Conservation (phyloP, 768 basidiomycete genomes). For the Leccinum uliginosum region DNA sequence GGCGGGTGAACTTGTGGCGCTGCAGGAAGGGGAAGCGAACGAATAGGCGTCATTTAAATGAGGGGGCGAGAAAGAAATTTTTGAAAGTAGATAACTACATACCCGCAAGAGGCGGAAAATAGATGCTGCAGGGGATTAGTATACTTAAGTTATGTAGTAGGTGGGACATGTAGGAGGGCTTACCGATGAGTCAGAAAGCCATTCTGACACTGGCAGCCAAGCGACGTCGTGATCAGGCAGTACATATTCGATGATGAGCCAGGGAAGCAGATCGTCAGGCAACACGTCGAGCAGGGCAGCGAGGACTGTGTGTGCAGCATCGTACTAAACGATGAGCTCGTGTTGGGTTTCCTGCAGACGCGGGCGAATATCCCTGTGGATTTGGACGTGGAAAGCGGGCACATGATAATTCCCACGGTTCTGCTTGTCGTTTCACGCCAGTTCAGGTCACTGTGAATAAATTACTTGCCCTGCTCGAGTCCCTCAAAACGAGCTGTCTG, state of each 20-base stretch:
- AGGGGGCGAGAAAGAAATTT: background rate
- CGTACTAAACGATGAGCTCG: conserved; percentile 46
- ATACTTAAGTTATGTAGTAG: background rate
- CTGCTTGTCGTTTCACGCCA: no score
- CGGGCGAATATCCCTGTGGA: background rate
- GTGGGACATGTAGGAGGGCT: conserved; percentile 20
- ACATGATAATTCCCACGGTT: background rate
- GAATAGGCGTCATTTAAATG: conserved; percentile 1
- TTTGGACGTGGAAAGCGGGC: background rate
- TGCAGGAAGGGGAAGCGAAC: conserved; percentile 21
- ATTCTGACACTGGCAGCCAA: conserved; percentile 53
- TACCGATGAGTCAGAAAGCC: conserved; percentile 67
- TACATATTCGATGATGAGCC: conserved; percentile 53
- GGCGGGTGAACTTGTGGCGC: conserved; percentile 64
- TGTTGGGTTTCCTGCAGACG: conserved; percentile 44
- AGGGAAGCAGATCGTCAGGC: conserved; percentile 55
- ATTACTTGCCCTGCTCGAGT: no score
- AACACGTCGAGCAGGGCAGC: conserved; percentile 47
- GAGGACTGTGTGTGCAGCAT: conserved; percentile 43
- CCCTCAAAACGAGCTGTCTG: no score
- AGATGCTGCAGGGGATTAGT: conserved; percentile 35
- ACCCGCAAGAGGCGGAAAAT: conserved; percentile 64
- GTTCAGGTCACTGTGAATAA: no score
- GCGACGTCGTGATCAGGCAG: conserved; percentile 42
- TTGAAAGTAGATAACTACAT: conserved; percentile 19